Evolutionary conservation across 306 rosid species (phyloP).

Genomic region (Castanea sativa): DNA sequence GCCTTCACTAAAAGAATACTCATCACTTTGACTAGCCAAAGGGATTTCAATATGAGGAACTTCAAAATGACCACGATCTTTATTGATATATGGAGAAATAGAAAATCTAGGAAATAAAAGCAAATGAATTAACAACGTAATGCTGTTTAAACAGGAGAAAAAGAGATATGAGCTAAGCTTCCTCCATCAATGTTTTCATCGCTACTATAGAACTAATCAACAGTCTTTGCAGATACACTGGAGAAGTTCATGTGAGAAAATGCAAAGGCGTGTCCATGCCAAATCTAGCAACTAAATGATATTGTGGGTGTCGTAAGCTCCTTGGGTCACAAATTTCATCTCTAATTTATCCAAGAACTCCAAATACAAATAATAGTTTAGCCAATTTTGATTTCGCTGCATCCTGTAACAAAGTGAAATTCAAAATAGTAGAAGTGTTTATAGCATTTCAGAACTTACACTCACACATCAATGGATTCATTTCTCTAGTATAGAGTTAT

Average conservation of each 20-base stretch:
- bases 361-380: constrained; percentile 44
- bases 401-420: background rate
- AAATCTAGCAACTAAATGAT: constrained; percentile 97
- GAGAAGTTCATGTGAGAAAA: constrained; percentile 98
- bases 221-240: constrained; percentile 92
- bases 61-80: constrained; percentile 42
- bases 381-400: background rate
- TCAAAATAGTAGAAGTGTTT: background rate
- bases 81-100: constrained; percentile 37
- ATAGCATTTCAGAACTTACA: background rate
- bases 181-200: constrained; percentile 53
- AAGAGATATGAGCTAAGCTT: constrained; percentile 15
- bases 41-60: constrained; percentile 31
- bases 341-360: constrained; percentile 99
- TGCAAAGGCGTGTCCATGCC: constrained; percentile 96
- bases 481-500: background rate
- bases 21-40: constrained; percentile 25
- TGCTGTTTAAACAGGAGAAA: constrained; percentile 35
- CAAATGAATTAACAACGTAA: constrained; percentile 35
- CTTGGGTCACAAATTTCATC: constrained; percentile 93
- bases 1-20: constrained; percentile 33
- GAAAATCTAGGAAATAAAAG: constrained; percentile 26
- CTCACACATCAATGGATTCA: background rate
- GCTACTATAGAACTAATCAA: constrained; percentile 81
- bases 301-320: constrained; percentile 94